Conservation (phyloP, 2,329 filamentous ascomycete genomes). For the Penicillium corylophilum region DNA sequence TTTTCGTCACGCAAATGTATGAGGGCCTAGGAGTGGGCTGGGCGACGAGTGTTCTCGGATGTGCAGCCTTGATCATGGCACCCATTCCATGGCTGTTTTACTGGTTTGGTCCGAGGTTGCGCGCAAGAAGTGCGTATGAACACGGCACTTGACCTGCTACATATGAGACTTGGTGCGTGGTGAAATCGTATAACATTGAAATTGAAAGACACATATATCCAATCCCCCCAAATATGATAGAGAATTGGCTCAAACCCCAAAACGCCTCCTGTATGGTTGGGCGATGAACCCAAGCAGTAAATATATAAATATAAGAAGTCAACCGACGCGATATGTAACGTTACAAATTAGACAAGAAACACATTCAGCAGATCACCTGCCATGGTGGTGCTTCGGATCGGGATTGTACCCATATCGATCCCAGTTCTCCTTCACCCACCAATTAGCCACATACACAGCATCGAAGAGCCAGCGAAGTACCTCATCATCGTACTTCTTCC, state of each 20-base stretch:
- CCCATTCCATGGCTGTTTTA: slow-evolving; percentile 40
- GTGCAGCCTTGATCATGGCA: slow-evolving; percentile 35
- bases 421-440: slow-evolving; percentile 35
- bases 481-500: slow-evolving; percentile 19
- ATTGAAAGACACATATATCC: neutral
- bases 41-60: slow-evolving; percentile 43
- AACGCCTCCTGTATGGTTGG: neutral
- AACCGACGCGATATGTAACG: neutral
- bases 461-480: slow-evolving; percentile 25
- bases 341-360: neutral
- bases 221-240: neutral
- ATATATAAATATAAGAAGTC: neutral
- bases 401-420: slow-evolving; percentile 16
- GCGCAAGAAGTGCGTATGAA: slow-evolving; percentile 29
- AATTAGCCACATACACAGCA: slow-evolving; percentile 29
- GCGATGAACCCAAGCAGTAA: neutral
- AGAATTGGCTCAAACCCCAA: neutral
- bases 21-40: slow-evolving; percentile 40
- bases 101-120: slow-evolving; percentile 32
- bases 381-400: neutral
- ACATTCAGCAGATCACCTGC: neutral
- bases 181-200: neutral
- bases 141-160: neutral
- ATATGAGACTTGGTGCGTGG: neutral
- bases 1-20: slow-evolving; percentile 45